These are phyloP conservation scores for Xylariaceae sp. DNA, from an alignment of 2,329 filamentous ascomycete genomes.

Conservation along the genomic window DNA sequence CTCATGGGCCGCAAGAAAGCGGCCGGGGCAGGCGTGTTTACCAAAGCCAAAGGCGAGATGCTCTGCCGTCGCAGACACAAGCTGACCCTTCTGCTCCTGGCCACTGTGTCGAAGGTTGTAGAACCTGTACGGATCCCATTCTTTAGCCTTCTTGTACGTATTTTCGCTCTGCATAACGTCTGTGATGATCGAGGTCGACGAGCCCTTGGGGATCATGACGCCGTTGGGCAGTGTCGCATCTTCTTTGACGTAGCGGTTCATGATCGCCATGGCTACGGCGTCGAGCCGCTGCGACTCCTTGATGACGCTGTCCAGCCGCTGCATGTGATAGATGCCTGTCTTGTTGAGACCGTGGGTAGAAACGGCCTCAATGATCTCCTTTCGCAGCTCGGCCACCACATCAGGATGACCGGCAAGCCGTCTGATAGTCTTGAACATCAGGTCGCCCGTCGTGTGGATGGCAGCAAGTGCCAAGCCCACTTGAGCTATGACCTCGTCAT, in stretches of 20 bases:
- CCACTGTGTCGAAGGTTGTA: too few relatives aligned
- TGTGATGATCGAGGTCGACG: too few relatives aligned
- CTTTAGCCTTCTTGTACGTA: too few relatives aligned
- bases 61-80: conserved; percentile 6
- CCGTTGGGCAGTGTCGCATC: neutral
- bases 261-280: too few relatives aligned
- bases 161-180: too few relatives aligned
- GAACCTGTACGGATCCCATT: neutral
- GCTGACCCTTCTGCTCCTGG: conserved; percentile 8
- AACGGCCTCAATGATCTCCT: conserved; percentile 7
- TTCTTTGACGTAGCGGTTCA: conserved; percentile 11
- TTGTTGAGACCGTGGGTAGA: conserved; percentile 14
- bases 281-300: conserved; percentile 27
- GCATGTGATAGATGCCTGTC: conserved; percentile 9
- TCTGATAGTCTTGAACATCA: conserved; percentile 9
- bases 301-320: conserved; percentile 21
- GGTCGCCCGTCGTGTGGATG: conserved; percentile 20
- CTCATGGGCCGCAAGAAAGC: conserved; percentile 22
- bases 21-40: conserved; percentile 16
- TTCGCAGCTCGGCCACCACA: conserved; percentile 4
- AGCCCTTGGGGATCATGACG: too few relatives aligned
- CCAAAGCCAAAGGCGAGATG: conserved; percentile 17
- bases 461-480: conserved; percentile 9
- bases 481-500: conserved; percentile 12
- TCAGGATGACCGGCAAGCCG: conserved; percentile 12